These are phyloP conservation scores for Iris macrosiphon DNA, from an alignment of 106 monocot genomes.

Conservation along the genomic window DNA sequence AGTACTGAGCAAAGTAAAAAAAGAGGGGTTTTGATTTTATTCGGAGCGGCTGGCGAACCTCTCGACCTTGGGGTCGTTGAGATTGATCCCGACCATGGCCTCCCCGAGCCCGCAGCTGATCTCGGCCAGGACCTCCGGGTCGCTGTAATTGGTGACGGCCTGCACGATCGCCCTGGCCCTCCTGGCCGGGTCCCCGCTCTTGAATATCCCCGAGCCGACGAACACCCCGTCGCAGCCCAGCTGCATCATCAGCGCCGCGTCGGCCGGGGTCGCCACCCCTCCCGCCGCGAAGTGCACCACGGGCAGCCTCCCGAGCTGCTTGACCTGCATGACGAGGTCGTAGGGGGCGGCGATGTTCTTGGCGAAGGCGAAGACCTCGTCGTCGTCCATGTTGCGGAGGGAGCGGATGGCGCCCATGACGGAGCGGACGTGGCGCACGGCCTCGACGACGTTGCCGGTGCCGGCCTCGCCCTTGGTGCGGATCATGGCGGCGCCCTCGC, in stretches of 20 bases:
- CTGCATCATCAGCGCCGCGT: constrained; percentile 55
- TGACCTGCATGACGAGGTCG: constrained; percentile 42
- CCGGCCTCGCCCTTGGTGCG: constrained; percentile 20
- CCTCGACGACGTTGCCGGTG: constrained; percentile 19
- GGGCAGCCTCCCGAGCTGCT: constrained; percentile 34
- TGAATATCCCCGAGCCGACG: constrained; percentile 43
- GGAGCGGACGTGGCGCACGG: constrained; percentile 19
- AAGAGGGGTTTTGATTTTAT: too few relatives aligned
- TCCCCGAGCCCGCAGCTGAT: constrained; percentile 36
- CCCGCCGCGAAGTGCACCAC: constrained; percentile 42
- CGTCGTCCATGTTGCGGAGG: constrained; percentile 30
- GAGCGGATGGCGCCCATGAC: constrained; percentile 17
- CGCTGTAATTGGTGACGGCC: constrained; percentile 40
- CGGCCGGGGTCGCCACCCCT: constrained; percentile 37
- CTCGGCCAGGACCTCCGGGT: constrained; percentile 41
- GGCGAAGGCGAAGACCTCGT: constrained; percentile 39
- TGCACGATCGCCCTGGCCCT: constrained; percentile 41
- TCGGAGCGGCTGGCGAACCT: constrained; percentile 46
- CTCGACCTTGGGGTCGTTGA: constrained; percentile 43
- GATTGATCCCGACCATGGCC: constrained; percentile 51
- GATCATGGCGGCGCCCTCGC: constrained; percentile 15
- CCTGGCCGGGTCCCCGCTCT: constrained; percentile 38
- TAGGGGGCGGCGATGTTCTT: constrained; percentile 39
- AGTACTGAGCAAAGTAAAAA: too few relatives aligned
- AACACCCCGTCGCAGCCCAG: constrained; percentile 48